Conservation (phyloP, 805 yeast genomes). For the Saccharomyces eubayanus region DNA sequence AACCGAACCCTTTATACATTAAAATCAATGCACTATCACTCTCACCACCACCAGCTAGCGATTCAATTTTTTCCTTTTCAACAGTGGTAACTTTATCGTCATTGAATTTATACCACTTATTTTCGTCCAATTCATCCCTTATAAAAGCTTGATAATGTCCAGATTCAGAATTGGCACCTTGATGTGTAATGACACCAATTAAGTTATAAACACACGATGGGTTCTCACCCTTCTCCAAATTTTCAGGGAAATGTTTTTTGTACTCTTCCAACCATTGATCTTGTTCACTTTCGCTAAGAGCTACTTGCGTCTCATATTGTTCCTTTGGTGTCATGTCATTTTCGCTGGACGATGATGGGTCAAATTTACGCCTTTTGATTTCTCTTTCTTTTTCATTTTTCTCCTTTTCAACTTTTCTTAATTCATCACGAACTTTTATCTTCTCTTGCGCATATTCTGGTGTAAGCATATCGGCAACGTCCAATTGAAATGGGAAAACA, state of each 20-base stretch:
- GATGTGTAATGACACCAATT: slow-evolving; percentile 78
- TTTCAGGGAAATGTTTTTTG: slow-evolving; percentile 39
- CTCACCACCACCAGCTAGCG: slow-evolving; percentile 95
- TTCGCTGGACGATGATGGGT: slow-evolving; percentile 7
- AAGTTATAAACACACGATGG: slow-evolving; percentile 84
- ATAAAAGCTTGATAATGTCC: slow-evolving; percentile 95
- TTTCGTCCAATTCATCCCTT: slow-evolving; percentile 62
- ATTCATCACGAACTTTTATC: slow-evolving; percentile 63
- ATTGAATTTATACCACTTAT: slow-evolving; percentile 89
- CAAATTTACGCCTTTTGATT: slow-evolving; percentile 47
- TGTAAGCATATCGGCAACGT: slow-evolving; percentile 76
- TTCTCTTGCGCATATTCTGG: slow-evolving; percentile 63
- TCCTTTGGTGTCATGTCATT: slow-evolving; percentile 39
- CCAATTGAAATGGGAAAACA: slow-evolving; percentile 88
- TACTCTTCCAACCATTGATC: slow-evolving; percentile 28
- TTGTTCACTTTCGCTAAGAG: slow-evolving; percentile 5
- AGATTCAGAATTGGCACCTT: slow-evolving; percentile 91
- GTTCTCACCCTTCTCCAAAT: slow-evolving; percentile 55
- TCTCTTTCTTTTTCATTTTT: slow-evolving; percentile 65
- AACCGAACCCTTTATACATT: slow-evolving; percentile 74
- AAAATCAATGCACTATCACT: slow-evolving; percentile 89
- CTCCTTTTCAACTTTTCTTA: slow-evolving; percentile 67
- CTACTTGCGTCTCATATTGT: slow-evolving; percentile 45
- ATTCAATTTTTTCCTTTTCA: slow-evolving; percentile 73
- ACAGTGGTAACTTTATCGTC: slow-evolving; percentile 81